Evolutionary conservation across 768 basidiomycete species (phyloP).

Genomic region (Boletales sp.): DNA sequence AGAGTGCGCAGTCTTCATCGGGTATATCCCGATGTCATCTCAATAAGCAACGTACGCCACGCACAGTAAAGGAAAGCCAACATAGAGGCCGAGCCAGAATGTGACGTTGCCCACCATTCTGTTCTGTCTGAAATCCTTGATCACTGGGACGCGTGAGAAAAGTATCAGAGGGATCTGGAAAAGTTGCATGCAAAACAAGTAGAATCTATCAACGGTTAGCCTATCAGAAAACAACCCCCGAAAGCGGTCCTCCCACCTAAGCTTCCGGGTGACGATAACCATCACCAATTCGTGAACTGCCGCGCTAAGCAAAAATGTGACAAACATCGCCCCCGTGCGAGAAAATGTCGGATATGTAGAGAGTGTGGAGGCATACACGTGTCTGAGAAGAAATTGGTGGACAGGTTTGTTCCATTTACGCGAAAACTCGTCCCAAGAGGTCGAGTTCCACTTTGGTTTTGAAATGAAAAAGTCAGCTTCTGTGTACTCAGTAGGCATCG

Average conservation of each 20-base stretch:
- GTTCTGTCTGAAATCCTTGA: constrained; percentile 80
- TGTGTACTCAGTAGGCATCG: neutral
- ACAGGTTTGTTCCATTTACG: constrained; percentile 99
- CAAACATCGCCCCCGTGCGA: constrained; percentile 77
- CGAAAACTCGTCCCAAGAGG: constrained; percentile 95
- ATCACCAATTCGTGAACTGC: constrained; percentile 93
- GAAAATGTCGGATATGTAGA: constrained; percentile 67
- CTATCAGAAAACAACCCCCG: too few species aligned
- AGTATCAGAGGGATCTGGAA: constrained; percentile 91
- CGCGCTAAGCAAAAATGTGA: constrained; percentile 91
- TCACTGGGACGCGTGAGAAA: constrained; percentile 67
- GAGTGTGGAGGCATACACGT: constrained; percentile 92
- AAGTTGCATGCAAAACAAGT: constrained; percentile 81
- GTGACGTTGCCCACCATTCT: constrained; percentile 79
- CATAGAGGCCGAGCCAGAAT: constrained; percentile 92
- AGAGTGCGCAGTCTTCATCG: neutral
- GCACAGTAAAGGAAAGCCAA: constrained; percentile 91
- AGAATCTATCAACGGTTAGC: constrained; percentile 52
- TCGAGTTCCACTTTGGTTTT: constrained; percentile 88
- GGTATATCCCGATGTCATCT: constrained; percentile 10
- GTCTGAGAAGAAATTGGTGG: constrained; percentile 87
- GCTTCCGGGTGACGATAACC: constrained; percentile 91
- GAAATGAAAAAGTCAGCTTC: neutral
- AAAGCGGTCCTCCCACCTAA: constrained; percentile 49
- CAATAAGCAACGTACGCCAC: constrained; percentile 66